Percentiles rank a stretch among this genome's conserved stretches.
These are phyloP conservation scores for Ascomycota sp. DNA, from an alignment of 2,329 filamentous ascomycete genomes.

Conservation along the genomic window DNA sequence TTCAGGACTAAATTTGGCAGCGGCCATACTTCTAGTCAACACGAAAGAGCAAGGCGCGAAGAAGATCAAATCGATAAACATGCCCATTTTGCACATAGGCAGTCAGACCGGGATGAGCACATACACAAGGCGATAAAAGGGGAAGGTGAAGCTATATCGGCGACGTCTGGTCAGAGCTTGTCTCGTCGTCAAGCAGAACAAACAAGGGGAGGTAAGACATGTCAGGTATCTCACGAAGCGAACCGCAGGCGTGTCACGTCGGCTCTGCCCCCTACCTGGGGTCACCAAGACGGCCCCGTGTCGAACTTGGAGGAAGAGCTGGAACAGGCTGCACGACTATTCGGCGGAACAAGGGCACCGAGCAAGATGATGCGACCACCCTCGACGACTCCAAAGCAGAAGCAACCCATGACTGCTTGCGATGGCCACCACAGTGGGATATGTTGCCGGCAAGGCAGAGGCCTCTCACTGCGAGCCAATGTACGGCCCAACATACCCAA, in stretches of 20 bases:
- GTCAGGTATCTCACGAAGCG: neutral
- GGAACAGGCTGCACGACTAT: slow-evolving; percentile 1
- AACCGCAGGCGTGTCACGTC: neutral
- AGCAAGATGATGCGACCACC: neutral
- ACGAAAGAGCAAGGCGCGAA: neutral
- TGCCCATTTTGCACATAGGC: no score
- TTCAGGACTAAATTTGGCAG: no score
- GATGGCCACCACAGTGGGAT: slow-evolving; percentile 7
- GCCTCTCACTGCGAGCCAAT: slow-evolving; percentile 6
- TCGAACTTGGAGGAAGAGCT: slow-evolving; percentile 1
- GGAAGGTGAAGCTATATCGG: neutral
- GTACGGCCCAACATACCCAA: slow-evolving; percentile 14
- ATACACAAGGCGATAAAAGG: neutral
- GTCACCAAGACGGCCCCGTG: neutral
- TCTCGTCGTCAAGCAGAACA: neutral
- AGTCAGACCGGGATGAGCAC: neutral
- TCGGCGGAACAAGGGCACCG: neutral
- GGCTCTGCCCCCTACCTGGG: slow-evolving; percentile 1
- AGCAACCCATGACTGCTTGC: slow-evolving; percentile 1
- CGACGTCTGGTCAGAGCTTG: neutral
- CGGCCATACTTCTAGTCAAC: no score
- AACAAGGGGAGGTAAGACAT: neutral
- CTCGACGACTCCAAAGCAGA: neutral
- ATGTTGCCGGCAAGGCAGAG: slow-evolving; percentile 9
- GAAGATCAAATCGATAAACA: no score